Conservation (phyloP, 1,139 yeast species). For the Suzukiozyma palmioleophila region DNA sequence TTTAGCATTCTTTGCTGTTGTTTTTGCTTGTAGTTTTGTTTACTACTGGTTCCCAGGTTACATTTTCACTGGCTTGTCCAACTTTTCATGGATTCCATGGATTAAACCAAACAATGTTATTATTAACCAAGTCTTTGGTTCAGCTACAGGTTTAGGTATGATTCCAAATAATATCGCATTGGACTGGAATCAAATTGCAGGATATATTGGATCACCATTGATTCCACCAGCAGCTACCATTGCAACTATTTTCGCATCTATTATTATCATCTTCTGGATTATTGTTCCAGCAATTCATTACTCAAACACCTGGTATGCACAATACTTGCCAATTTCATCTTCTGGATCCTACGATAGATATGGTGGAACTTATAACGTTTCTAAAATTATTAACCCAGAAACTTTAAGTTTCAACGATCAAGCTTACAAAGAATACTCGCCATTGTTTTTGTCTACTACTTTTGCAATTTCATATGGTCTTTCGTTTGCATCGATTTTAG, state of each 20-base stretch:
- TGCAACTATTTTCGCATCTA: conserved; percentile 45
- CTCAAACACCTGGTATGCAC: conserved; percentile 40
- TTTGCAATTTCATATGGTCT: conserved; percentile 59
- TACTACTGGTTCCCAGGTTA: conserved; percentile 45
- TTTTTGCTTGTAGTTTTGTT: conserved; percentile 24
- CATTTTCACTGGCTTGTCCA: conserved; percentile 32
- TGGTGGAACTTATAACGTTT: conserved; percentile 30
- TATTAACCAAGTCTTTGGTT: conserved; percentile 60
- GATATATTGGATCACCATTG: conserved; percentile 60
- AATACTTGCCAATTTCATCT: conserved; percentile 41
- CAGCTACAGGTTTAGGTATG: conserved; percentile 55
- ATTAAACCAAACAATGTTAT: conserved; percentile 41
- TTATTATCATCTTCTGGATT: conserved; percentile 41
- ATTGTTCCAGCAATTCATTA: conserved; percentile 40
- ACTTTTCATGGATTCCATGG: conserved; percentile 40
- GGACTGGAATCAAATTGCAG: conserved; percentile 46
- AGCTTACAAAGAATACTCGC: conserved; percentile 46
- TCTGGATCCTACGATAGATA: conserved; percentile 37
- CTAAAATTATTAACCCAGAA: conserved; percentile 36
- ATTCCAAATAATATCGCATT: conserved; percentile 45
- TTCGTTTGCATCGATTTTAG: conserved; percentile 58
- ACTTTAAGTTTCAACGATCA: conserved; percentile 38
- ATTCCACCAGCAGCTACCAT: conserved; percentile 62
- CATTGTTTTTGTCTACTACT: conserved; percentile 58
- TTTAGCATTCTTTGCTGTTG: conserved; percentile 26